phyloP scores from a whole-genome alignment of 768 basidiomycete species.

The Mrakia frigida region DNA sequence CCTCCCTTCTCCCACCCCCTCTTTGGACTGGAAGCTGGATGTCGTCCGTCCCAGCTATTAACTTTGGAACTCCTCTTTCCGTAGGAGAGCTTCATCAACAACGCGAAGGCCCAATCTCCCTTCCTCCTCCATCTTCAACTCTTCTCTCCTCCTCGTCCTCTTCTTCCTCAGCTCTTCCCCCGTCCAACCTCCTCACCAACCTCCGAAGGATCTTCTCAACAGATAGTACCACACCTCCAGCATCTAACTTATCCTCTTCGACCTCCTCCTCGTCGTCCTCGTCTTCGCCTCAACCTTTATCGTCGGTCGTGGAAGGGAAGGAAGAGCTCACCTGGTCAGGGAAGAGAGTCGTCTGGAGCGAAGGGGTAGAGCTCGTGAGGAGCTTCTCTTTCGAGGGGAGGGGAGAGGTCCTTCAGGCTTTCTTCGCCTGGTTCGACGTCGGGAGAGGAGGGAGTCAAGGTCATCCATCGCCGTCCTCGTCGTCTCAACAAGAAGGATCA shows the following conservation, averaged over 20 bases:
- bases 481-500: not conserved
- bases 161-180: not conserved
- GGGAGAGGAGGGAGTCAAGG: conserved; percentile 8
- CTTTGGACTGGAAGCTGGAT: not conserved
- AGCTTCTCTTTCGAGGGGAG: conserved; percentile 39
- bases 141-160: not conserved
- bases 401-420: conserved; percentile 38
- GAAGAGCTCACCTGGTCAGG: conserved; percentile 44
- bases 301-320: conserved; percentile 13
- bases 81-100: not conserved
- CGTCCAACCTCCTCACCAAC: not conserved
- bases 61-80: not conserved
- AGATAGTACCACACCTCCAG: not conserved
- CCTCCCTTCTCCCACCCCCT: not conserved
- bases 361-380: conserved; percentile 38
- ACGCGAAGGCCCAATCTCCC: not conserved
- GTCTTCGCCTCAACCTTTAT: not conserved
- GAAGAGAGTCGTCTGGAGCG: conserved; percentile 40
- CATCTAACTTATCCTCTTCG: not conserved
- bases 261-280: not conserved
- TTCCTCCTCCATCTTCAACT: not conserved
- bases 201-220: not conserved
- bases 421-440: conserved; percentile 41
- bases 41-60: not conserved
- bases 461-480: not conserved